These are phyloP conservation scores for Tricharina praecox DNA, from an alignment of 495 filamentous ascomycete species.

Conservation along the genomic window DNA sequence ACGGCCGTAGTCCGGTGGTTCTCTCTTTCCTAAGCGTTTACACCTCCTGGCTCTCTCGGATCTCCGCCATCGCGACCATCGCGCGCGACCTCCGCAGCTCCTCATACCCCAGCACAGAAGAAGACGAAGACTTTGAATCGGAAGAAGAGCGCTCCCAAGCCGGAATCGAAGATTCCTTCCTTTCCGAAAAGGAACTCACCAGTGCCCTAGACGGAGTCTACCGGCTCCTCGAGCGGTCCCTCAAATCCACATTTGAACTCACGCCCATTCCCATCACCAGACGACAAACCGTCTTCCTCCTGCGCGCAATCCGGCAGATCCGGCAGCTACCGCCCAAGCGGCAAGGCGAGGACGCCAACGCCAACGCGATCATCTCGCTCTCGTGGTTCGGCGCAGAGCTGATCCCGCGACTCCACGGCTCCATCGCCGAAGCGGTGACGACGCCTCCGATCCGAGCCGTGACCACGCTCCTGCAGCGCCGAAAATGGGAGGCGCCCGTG, in stretches of 20 bases:
- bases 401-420: constrained; percentile 26
- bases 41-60: constrained; percentile 46
- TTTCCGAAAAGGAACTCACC: constrained; percentile 44
- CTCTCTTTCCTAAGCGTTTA: constrained; percentile 43
- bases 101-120: constrained; percentile 29
- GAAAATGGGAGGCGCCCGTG: constrained; percentile 25
- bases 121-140: constrained; percentile 53
- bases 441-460: constrained; percentile 21
- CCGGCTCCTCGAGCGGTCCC: constrained; percentile 6
- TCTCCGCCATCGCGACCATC: constrained; percentile 42
- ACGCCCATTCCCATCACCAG: neutral
- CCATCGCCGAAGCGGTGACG: constrained; percentile 17
- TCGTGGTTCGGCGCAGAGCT: constrained; percentile 28
- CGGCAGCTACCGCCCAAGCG: constrained; percentile 44
- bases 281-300: constrained; percentile 41
- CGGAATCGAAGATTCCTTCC: constrained; percentile 48
- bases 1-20: constrained; percentile 52
- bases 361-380: neutral
- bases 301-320: constrained; percentile 63
- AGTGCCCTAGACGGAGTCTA: constrained; percentile 42
- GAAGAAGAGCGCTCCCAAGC: constrained; percentile 61
- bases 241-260: neutral
- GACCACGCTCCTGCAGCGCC: constrained; percentile 18
- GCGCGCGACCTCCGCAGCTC: constrained; percentile 49
- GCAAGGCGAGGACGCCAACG: constrained; percentile 13